phyloP scores from a whole-genome alignment of 176 grass and related monocot species.

The Rhynchospora tenuis region DNA sequence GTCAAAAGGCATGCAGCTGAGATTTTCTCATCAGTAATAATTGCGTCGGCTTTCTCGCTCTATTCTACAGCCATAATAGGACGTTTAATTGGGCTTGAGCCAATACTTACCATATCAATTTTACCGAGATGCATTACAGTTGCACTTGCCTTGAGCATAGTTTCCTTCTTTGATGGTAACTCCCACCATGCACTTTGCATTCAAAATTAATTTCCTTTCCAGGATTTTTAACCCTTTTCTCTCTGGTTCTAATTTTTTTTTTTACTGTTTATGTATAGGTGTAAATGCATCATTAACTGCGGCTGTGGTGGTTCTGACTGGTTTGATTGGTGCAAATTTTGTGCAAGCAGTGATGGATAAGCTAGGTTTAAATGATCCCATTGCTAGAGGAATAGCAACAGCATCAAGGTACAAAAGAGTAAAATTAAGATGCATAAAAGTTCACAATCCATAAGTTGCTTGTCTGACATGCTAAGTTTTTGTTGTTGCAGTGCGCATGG shows the following conservation, averaged over 20 bases:
- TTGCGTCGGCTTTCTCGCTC: slow-evolving; percentile 65
- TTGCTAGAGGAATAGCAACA: slow-evolving; percentile 83
- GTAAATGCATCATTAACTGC: slow-evolving; percentile 81
- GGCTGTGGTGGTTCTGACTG: slow-evolving; percentile 81
- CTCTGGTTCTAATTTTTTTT: background rate
- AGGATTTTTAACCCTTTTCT: background rate
- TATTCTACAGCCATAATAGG: slow-evolving; percentile 90
- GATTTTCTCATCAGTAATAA: slow-evolving; percentile 82
- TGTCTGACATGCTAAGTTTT: background rate
- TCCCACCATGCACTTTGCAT: background rate
- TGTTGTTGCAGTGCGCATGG: slow-evolving; percentile 68
- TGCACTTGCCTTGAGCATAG: slow-evolving; percentile 88
- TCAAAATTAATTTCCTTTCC: background rate
- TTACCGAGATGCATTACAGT: slow-evolving; percentile 86
- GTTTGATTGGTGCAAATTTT: slow-evolving; percentile 90
- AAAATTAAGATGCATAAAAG: background rate
- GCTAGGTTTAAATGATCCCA: slow-evolving; percentile 75
- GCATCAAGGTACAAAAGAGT: slow-evolving; percentile 65
- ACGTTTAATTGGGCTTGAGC: slow-evolving; percentile 53
- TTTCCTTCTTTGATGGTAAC: slow-evolving; percentile 91
- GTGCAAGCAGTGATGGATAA: slow-evolving; percentile 83
- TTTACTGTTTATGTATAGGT: slow-evolving; percentile 34
- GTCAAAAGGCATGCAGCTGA: slow-evolving; percentile 82
- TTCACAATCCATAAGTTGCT: background rate
- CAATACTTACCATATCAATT: slow-evolving; percentile 72